Base-by-base conservation (phyloP, 768 basidiomycete species). In the Galerina marginata region DNA sequence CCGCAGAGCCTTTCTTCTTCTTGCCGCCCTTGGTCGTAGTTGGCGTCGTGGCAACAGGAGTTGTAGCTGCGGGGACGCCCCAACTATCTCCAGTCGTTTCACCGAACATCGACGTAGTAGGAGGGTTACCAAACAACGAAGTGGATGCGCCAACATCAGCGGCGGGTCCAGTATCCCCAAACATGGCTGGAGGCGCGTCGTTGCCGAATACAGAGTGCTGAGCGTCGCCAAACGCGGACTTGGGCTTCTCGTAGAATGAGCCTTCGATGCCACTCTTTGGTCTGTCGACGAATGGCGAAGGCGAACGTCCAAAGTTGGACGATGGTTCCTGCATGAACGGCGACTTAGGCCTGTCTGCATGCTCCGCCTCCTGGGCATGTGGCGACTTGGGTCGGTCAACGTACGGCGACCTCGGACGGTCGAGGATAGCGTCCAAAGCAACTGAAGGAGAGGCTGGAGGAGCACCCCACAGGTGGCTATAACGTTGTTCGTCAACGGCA, bases 81-180 rank as follows among this genome's bases (percentile, higher is more conserved):
- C 20, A 20, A 20, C 20, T 20, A 20, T 20, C 20, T 20, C 20
- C 20, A 20, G 20, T 20, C 26, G 58, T 54, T 4, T 61, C 65
- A 29, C 63, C 70, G 46, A 63, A 64, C 11, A 66, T 62, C 2
- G 62, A 64, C 20, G 20, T 20, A 20, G 66, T 50, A 16, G 69
- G 65, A 36, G 67, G 64, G 6, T 71, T 66, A 7, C 66, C 68
- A 37, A 73, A 73, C 29, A 71, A 48, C 26, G 66, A 61, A 9
- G 57, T 49, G 6, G 59, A 42, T 1, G 59, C 58, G 11, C 59
- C 65, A n/a, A 50, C 54, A 11, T 68, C 63, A 12, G 64, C 69
- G 12, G 69, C 68, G 33, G 66, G 64, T 25, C 66, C 70, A 37
- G 68, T 54, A 50, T 70, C 69, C 9, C 68, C 67, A 55, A 71